Conservation (phyloP, 192 early-diverging fungal genomes). For the Dissophora ornata region DNA sequence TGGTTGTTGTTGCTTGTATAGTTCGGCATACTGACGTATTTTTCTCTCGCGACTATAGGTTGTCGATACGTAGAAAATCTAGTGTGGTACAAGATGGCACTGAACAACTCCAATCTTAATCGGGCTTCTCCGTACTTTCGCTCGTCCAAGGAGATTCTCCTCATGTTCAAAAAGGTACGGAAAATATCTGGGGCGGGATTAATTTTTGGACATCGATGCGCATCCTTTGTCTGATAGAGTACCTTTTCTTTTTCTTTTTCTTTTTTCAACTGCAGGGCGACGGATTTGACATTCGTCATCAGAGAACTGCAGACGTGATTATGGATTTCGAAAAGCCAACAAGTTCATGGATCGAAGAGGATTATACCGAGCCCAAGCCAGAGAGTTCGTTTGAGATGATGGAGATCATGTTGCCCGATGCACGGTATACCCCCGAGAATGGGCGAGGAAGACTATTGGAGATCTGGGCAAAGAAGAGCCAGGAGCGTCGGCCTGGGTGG, state of each 20-base stretch:
- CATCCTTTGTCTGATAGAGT: not conserved
- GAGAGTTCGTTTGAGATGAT: conserved; percentile 65
- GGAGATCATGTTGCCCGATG: conserved; percentile 66
- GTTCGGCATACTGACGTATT: not conserved
- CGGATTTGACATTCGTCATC: conserved; percentile 68
- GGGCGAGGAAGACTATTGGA: conserved; percentile 63
- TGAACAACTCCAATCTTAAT: conserved; percentile 58
- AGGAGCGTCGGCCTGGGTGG: conserved; percentile 42
- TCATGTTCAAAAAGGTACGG: conserved; percentile 66
- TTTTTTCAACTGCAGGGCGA: conserved; percentile 51
- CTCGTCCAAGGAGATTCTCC: conserved; percentile 65
- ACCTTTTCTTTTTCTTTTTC: not conserved
- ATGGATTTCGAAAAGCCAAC: conserved; percentile 66
- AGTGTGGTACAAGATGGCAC: conserved; percentile 67
- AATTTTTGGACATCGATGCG: too few species aligned
- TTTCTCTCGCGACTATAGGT: conserved; percentile 25
- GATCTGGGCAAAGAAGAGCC: conserved; percentile 54
- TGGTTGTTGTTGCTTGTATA: too few species aligned
- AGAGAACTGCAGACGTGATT: conserved; percentile 69
- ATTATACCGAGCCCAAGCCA: conserved; percentile 66
- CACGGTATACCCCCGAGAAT: conserved; percentile 45
- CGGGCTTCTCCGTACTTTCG: conserved; percentile 63
- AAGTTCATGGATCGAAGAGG: conserved; percentile 61
- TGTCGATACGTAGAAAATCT: conserved; percentile 71
- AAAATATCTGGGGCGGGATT: too few species aligned